Evolutionary conservation across 1,284 basidiomycete species (phyloP).

Genomic region (Inonotus obliquus): DNA sequence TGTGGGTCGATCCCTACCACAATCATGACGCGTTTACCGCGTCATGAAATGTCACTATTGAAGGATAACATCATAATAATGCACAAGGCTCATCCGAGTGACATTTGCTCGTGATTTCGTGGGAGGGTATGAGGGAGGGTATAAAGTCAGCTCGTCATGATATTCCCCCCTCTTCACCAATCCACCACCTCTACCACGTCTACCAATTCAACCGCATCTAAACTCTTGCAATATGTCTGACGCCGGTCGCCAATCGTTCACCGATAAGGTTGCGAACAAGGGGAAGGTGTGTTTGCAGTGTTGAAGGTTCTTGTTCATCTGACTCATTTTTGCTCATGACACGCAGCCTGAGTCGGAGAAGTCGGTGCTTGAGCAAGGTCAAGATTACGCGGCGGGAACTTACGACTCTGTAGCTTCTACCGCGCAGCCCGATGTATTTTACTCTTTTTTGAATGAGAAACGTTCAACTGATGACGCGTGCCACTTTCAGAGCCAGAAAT

Average conservation of each 20-base stretch:
- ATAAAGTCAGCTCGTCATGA: neutral
- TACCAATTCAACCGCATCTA: too few relatives aligned
- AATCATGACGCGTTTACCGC: neutral
- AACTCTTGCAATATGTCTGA: slow-evolving; percentile 21
- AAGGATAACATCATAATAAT: too few relatives aligned
- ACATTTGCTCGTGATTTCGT: neutral
- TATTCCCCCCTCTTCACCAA: neutral
- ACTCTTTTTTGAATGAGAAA: slow-evolving; percentile 28
- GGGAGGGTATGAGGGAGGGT: too few relatives aligned
- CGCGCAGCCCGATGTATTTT: slow-evolving; percentile 39
- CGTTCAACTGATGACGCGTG: slow-evolving; percentile 18
- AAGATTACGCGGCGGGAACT: slow-evolving; percentile 47
- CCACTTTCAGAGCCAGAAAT: slow-evolving; percentile 40
- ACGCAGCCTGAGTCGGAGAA: slow-evolving; percentile 55
- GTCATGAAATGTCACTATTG: neutral
- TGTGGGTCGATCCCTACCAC: neutral
- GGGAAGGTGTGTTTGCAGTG: slow-evolving; percentile 34
- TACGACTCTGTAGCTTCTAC: slow-evolving; percentile 31
- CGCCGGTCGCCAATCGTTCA: slow-evolving; percentile 42
- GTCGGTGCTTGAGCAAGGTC: slow-evolving; percentile 43
- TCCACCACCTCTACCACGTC: neutral
- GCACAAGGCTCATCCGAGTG: neutral
- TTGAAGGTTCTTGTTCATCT: too few relatives aligned
- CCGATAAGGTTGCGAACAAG: slow-evolving; percentile 44
- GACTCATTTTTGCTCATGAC: too few relatives aligned